Evolutionary conservation across 345 rosid species (phyloP).

Genomic region (Euphorbia peplus): DNA sequence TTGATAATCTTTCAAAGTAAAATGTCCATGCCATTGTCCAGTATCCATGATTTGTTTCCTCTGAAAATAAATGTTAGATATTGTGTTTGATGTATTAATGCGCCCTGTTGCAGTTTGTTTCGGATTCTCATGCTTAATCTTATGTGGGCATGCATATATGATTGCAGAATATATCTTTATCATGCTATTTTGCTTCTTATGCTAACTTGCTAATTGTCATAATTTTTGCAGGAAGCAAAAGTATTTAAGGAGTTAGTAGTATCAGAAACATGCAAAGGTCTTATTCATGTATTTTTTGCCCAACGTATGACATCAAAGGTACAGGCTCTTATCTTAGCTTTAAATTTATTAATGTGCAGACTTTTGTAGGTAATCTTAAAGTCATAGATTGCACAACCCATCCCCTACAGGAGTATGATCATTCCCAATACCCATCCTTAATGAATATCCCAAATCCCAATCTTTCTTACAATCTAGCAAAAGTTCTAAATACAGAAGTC

Average conservation of each 20-base stretch:
- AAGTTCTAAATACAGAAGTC: too few species aligned
- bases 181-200: constrained; percentile 1
- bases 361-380: background rate
- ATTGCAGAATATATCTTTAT: background rate
- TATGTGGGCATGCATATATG: background rate
- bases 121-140: background rate
- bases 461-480: too few species aligned
- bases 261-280: constrained; percentile 73
- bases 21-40: constrained; percentile 6
- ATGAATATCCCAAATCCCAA: too few species aligned
- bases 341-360: background rate
- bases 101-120: background rate
- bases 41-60: constrained; percentile 3
- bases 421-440: too few species aligned
- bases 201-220: constrained; percentile 10
- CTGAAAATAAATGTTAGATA: background rate
- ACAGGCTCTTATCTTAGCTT: background rate
- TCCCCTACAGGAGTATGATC: too few species aligned
- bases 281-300: constrained; percentile 85
- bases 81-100: background rate
- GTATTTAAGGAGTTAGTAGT: constrained; percentile 66
- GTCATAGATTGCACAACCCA: background rate
- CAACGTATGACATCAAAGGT: constrained; percentile 90
- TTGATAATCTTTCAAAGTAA: background rate
- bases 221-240: constrained; percentile 71